Evolutionary conservation across 371 early-diverging fungal species (phyloP), one percentile per base, ranked within the genome.

Genomic region (Lichtheimia hyalospora): DNA sequence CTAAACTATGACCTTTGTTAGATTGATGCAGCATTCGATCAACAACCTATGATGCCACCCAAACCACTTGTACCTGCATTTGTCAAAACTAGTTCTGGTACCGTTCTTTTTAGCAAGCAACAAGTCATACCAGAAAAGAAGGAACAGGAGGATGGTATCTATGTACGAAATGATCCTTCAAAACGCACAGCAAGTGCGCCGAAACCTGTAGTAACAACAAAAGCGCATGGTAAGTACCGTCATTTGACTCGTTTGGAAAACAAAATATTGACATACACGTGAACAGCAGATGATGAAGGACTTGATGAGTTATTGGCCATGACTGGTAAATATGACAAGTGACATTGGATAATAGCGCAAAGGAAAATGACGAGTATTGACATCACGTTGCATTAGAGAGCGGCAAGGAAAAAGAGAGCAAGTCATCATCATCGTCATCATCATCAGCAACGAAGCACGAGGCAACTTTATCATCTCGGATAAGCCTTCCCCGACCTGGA

Each of bases 1-100:
- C 13, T 23, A 40, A 50, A 16, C 14, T 20, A 18, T 18, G 16
- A 4, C 23, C 16, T 46, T 27, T 18, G 40, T 10, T 58, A 74
- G 75, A 40, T 70, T 16, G 57, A 69, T 14, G 56, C 52, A 43
- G 69, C 68, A 15, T 56, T 72, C 8, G 55, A 66, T 4, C 56
- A 72, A 3, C 65, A 61, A 21, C 70, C 73, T 10, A 25, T 63
- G 20, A 55, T 54, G 15, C 42, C 69, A 4, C 61, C 66, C 24
- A 79, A 79, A 49, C 76, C 79, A 2, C 63, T 79, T 40, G 68
- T 79, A 1, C 79, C 79, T 15, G 69, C 74, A 10, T 70, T 79
- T 54, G 49, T 61, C 12, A 79, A 70, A 40, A 79, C 66, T 39
- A 63, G 64, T 12, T 71, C 67, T 24, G 79, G 79, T 1, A 57